phyloP scores from a whole-genome alignment of 139 green algal genomes.

The Tetradesmus obliquus region DNA sequence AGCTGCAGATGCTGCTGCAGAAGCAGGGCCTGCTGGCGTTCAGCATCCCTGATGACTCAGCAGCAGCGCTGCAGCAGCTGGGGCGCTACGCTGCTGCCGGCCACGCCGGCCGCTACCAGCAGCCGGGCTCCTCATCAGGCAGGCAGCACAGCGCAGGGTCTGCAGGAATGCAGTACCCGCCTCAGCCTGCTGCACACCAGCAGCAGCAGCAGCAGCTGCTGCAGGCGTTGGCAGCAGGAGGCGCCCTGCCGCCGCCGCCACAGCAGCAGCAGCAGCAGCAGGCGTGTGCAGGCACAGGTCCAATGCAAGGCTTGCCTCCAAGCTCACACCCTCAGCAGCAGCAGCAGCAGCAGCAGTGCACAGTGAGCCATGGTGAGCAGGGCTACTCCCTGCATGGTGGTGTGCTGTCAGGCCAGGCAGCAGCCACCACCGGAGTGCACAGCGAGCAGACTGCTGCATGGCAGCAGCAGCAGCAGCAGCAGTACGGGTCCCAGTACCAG shows the following conservation, averaged over 20 bases:
- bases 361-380: not conserved
- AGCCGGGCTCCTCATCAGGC: not conserved
- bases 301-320: not conserved
- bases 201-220: not conserved
- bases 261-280: not conserved
- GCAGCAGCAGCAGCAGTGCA: not conserved
- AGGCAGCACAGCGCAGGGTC: not conserved
- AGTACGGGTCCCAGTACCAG: not conserved
- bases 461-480: not conserved
- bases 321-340: not conserved
- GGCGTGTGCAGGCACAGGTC: not conserved
- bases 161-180: not conserved
- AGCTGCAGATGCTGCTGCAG: not conserved
- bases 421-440: not conserved
- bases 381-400: not conserved
- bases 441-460: not conserved
- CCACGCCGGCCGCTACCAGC: too few relatives aligned
- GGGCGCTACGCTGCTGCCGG: not conserved
- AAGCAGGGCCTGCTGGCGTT: not conserved
- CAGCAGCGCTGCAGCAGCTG: not conserved
- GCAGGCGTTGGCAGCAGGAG: not conserved
- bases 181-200: not conserved
- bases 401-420: not conserved
- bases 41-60: not conserved
- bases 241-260: not conserved